Percentiles rank a stretch among this genome's conserved stretches.
Conservation (phyloP, 306 rosid species). For the Gastrolobium bilobum region DNA sequence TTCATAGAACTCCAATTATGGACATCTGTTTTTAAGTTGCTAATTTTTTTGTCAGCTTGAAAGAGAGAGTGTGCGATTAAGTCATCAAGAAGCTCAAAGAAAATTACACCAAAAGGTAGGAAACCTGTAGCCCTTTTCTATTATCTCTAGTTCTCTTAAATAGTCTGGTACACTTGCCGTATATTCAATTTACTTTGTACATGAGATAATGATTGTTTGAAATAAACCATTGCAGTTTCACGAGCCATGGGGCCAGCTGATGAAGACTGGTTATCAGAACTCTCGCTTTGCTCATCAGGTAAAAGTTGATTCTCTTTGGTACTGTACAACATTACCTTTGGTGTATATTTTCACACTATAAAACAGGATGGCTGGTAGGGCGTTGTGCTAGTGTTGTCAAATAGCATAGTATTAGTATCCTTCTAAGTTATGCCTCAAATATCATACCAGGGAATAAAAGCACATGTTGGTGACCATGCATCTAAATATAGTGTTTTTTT, state of each 20-base stretch:
- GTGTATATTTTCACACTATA: background rate
- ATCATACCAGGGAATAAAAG: background rate
- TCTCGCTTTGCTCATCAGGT: conserved; percentile 99
- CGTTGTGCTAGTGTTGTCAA: too few relatives aligned
- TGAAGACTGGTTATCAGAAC: conserved; percentile 98
- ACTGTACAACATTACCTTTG: background rate
- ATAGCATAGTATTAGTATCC: too few relatives aligned
- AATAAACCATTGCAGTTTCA: conserved; percentile 71
- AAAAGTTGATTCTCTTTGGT: conserved; percentile 37
- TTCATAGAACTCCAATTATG: conserved; percentile 30
- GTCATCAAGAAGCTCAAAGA: conserved; percentile 80
- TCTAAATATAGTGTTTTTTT: background rate
- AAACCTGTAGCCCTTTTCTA: background rate
- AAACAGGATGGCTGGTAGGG: background rate
- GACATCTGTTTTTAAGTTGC: conserved; percentile 16
- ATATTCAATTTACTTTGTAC: conserved; percentile 3
- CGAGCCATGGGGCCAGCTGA: conserved; percentile 94
- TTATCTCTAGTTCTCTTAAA: conserved; percentile 14
- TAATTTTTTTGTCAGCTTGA: conserved; percentile 59
- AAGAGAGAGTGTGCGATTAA: conserved; percentile 69
- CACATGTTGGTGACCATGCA: background rate
- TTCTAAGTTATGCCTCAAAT: background rate
- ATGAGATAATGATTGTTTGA: conserved; percentile 25
- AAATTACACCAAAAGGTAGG: conserved; percentile 81
- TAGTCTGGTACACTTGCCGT: background rate